These are phyloP conservation scores for Spergularia bocconei DNA, from an alignment of 148 eudicot species.

Conservation along the genomic window DNA sequence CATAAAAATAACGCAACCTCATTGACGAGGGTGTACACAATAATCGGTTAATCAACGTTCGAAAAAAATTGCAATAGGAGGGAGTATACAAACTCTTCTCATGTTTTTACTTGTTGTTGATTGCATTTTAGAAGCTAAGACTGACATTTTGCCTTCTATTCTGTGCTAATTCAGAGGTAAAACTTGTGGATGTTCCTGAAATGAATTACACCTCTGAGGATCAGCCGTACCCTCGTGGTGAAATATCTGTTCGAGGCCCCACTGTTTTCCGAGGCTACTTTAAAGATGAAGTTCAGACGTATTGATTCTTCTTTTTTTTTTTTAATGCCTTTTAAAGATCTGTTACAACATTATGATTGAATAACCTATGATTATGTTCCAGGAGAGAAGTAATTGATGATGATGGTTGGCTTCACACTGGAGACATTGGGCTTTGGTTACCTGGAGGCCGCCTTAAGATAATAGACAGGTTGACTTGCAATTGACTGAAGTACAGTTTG, in stretches of 20 bases:
- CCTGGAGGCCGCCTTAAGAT: conserved; percentile 96
- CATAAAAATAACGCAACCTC: no score
- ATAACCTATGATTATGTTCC: conserved; percentile 27
- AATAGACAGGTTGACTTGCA: conserved; percentile 66
- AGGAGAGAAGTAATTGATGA: conserved; percentile 90
- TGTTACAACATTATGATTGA: not conserved
- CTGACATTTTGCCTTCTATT: not conserved
- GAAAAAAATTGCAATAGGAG: no score
- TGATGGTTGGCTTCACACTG: conserved; percentile 94
- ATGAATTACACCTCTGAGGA: conserved; percentile 94
- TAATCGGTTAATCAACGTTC: no score
- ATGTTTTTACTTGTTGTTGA: not conserved
- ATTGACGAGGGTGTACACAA: no score
- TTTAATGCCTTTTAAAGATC: not conserved
- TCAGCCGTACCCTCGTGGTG: conserved; percentile 94
- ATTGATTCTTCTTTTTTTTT: conserved; percentile 16
- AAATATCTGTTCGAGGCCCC: conserved; percentile 94
- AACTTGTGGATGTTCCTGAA: conserved; percentile 95
- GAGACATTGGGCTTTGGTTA: conserved; percentile 93
- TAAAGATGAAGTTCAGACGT: conserved; percentile 93
- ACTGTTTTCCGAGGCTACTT: conserved; percentile 82
- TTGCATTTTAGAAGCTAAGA: not conserved
- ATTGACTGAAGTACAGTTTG: not conserved
- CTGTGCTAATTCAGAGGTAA: conserved; percentile 61
- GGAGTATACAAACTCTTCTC: no score